Base-by-base conservation (phyloP, 371 early-diverging fungal genomes). In the Haplosporangium sp. region DNA sequence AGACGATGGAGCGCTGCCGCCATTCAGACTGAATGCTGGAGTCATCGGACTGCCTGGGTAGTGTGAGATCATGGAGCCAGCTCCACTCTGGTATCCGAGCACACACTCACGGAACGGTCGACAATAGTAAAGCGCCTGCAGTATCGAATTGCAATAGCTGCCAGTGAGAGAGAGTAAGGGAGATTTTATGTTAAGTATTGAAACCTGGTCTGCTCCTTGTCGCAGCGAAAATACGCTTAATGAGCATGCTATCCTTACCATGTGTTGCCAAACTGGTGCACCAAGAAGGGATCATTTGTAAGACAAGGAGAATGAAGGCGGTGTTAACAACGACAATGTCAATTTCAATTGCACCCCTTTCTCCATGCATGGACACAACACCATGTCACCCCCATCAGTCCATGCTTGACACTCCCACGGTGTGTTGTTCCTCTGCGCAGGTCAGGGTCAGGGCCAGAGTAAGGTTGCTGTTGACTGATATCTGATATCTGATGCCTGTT, bases 61-160 rank as follows among this genome's bases (percentile, higher is more conserved):
- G 21, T 77, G 82, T 37, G 74, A 80, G 62, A 67, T 53, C 59
- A 79, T 63, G 59, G 69, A 47, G 45, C 55, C 82, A 65, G 83
- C 69, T 45, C 71, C 80, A 55, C 84, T 84, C 18, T 93, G 93
- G 69, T 86, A 92, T 74, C 86, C 88, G 75, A 91, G 85, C 42
- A 97, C 91, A 75, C 95, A 95, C 74, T 97, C 95, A 58, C 99
- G 93, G 77, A 98, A 98, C 1, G 98, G 95, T 59, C 90, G 90
- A 82, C 98, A 96, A 70, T 92, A 96, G 85, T 97, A 98, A 59
- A 98, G 89, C 11, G 97, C 95, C 85, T 98, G 98, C 6, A 98
- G 84, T 21, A 98, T 94, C 8, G 97, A 96, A 84, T 97, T 98
- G 80, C 95, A 93, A 80, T 98, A 98, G 80, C 98, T 93, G 63